Percentiles rank a stretch among this genome's conserved stretches.
Evolutionary conservation across 352 stramenopile genomes (phyloP).

Genomic region (Paralagenidium karlingii): DNA sequence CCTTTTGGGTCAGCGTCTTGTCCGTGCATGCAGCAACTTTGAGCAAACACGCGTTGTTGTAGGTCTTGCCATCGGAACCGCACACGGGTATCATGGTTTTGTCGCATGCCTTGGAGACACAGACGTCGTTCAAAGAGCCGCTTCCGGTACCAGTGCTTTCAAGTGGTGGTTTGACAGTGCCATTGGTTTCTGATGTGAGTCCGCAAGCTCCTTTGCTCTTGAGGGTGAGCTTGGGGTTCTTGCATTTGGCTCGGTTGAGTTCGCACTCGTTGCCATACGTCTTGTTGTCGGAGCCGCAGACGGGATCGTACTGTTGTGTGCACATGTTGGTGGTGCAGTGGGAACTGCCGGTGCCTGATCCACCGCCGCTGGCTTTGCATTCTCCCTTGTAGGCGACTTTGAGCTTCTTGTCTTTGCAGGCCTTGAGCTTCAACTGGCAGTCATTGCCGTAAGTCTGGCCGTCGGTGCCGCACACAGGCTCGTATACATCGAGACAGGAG

Average conservation of each 20-base stretch:
- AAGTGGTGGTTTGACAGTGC: too few relatives aligned
- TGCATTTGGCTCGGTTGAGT: conserved; percentile 4
- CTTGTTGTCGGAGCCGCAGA: conserved; percentile 26
- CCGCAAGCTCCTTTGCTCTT: too few relatives aligned
- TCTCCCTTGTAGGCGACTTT: conserved; percentile 8
- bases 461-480: conserved; percentile 35
- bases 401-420: conserved; percentile 13
- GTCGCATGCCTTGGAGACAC: conserved; percentile 16
- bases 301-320: conserved; percentile 12
- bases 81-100: conserved; percentile 24
- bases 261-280: conserved; percentile 24
- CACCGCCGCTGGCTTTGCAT: too few relatives aligned
- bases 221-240: conserved; percentile 1
- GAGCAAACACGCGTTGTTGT: conserved; percentile 25
- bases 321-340: too few relatives aligned
- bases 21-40: conserved; percentile 18
- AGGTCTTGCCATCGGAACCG: conserved; percentile 19
- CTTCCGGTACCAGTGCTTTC: too few relatives aligned
- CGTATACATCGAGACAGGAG: too few relatives aligned
- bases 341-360: too few relatives aligned
- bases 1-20: too few relatives aligned
- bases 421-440: conserved; percentile 13
- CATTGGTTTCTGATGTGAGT: too few relatives aligned
- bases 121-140: too few relatives aligned
- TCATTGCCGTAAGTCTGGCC: conserved; percentile 29